These are phyloP conservation scores for Tympanopsis confertula DNA, from an alignment of 2,329 filamentous ascomycete species.

Conservation along the genomic window DNA sequence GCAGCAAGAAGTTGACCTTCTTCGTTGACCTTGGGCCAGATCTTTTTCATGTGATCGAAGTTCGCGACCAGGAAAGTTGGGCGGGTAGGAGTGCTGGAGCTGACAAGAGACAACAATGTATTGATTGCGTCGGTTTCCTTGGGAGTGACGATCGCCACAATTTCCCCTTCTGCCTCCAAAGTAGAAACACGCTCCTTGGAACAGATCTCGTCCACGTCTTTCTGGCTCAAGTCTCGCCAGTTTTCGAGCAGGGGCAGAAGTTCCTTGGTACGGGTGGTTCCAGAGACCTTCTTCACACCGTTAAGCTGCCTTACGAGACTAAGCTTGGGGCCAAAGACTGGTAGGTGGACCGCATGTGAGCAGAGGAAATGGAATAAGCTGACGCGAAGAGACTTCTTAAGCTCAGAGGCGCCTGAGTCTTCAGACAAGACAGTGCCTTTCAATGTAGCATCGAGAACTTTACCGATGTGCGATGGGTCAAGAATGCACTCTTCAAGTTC, in stretches of 20 bases:
- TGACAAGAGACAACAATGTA: conserved; percentile 34
- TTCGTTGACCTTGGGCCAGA: conserved; percentile 64
- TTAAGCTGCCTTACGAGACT: conserved; percentile 63
- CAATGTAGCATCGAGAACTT: conserved; percentile 47
- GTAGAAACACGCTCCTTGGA: conserved; percentile 17
- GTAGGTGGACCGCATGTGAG: conserved; percentile 59
- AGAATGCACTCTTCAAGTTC: conserved; percentile 76
- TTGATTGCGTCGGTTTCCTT: conserved; percentile 40
- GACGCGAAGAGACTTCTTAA: conserved; percentile 49
- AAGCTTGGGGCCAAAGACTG: conserved; percentile 57
- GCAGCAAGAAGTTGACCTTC: conserved; percentile 48
- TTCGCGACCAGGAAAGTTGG: conserved; percentile 47
- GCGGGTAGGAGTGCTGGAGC: conserved; percentile 27
- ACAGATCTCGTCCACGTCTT: conserved; percentile 38
- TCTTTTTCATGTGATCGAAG: conserved; percentile 56
- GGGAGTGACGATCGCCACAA: conserved; percentile 38
- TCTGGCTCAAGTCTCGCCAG: conserved; percentile 49
- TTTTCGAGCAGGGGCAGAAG: conserved; percentile 64
- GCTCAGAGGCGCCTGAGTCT: conserved; percentile 30
- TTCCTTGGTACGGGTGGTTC: conserved; percentile 57
- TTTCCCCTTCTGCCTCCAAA: conserved; percentile 24
- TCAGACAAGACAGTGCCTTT: conserved; percentile 28
- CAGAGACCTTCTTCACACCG: conserved; percentile 60
- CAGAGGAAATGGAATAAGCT: conserved; percentile 62
- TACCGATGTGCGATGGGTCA: conserved; percentile 60